These are phyloP conservation scores for Diaporthe australafricana DNA, from an alignment of 2,329 filamentous ascomycete species.

Conservation along the genomic window DNA sequence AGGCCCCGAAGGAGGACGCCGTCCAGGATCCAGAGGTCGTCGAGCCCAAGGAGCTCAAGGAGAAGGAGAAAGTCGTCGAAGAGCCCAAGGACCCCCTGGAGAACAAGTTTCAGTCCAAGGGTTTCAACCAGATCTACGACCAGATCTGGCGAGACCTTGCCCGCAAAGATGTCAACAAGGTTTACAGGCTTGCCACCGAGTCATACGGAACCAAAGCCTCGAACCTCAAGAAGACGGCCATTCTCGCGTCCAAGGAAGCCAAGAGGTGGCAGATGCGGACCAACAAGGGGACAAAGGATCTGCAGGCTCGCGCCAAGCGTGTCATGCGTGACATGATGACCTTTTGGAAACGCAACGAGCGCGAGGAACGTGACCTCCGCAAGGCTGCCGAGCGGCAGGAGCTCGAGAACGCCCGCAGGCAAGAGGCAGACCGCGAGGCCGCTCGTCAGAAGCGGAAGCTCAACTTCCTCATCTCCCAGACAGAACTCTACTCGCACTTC, in stretches of 20 bases:
- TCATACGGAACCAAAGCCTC: slow-evolving; percentile 89
- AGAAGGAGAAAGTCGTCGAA: slow-evolving; percentile 57
- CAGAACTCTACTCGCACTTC: slow-evolving; percentile 98
- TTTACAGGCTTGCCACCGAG: slow-evolving; percentile 86
- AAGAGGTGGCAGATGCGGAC: slow-evolving; percentile 97
- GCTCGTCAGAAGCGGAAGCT: slow-evolving; percentile 98
- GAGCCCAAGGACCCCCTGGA: slow-evolving; percentile 65
- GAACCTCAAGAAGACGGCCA: slow-evolving; percentile 98
- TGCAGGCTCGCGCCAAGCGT: slow-evolving; percentile 94
- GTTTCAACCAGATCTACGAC: slow-evolving; percentile 96
- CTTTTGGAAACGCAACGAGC: slow-evolving; percentile 99
- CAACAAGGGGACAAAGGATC: slow-evolving; percentile 98
- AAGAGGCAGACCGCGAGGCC: slow-evolving; percentile 96
- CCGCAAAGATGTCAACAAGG: slow-evolving; percentile 92
- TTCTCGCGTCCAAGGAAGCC: slow-evolving; percentile 95
- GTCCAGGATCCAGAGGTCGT: slow-evolving; percentile 50
- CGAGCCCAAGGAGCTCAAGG: slow-evolving; percentile 56
- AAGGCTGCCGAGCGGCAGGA: slow-evolving; percentile 96
- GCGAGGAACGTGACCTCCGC: slow-evolving; percentile 93
- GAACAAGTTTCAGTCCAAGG: slow-evolving; percentile 84
- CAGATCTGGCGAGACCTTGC: slow-evolving; percentile 97
- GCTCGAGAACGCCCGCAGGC: slow-evolving; percentile 94
- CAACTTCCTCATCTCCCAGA: slow-evolving; percentile 99
- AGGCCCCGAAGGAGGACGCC: slow-evolving; percentile 49
- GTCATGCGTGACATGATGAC: slow-evolving; percentile 99